Conservation (phyloP, 768 basidiomycete genomes). For the Trametes elegans region DNA sequence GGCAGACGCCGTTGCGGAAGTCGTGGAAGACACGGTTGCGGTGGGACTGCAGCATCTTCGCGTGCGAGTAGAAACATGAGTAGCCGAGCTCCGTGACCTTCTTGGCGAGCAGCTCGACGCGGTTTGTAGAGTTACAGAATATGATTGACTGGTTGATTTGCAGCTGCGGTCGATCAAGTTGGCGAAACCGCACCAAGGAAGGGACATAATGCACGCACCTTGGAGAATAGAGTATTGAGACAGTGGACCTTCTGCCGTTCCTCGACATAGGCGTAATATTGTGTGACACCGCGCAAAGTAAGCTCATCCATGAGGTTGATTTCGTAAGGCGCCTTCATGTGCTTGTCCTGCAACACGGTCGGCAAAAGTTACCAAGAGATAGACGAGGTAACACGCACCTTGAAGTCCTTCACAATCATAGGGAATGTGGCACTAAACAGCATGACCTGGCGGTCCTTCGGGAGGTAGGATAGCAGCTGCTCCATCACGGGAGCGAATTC, state of each 20-base stretch:
- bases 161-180: slow-evolving; percentile 49
- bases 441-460: slow-evolving; percentile 91
- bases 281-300: slow-evolving; percentile 96
- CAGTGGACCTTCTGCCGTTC: slow-evolving; percentile 99
- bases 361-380: not conserved
- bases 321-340: slow-evolving; percentile 94
- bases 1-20: slow-evolving; percentile 97
- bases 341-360: slow-evolving; percentile 68
- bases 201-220: slow-evolving; percentile 47
- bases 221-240: slow-evolving; percentile 98
- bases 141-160: slow-evolving; percentile 99
- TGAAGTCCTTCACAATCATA: slow-evolving; percentile 98
- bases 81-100: slow-evolving; percentile 99
- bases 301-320: slow-evolving; percentile 99
- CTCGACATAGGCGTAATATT: slow-evolving; percentile 99
- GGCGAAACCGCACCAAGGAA: not conserved
- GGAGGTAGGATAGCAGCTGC: slow-evolving; percentile 84
- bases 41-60: slow-evolving; percentile 98
- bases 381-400: slow-evolving; percentile 48
- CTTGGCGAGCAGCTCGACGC: slow-evolving; percentile 98
- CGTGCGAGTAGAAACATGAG: slow-evolving; percentile 99
- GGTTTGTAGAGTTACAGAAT: slow-evolving; percentile 99
- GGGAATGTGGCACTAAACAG: slow-evolving; percentile 99
- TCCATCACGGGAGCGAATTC: slow-evolving; percentile 99
- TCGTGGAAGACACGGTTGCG: slow-evolving; percentile 99